Evolutionary conservation across 2,329 filamentous ascomycete genomes (phyloP).

Genomic region (Dactylellina parvicollis): DNA sequence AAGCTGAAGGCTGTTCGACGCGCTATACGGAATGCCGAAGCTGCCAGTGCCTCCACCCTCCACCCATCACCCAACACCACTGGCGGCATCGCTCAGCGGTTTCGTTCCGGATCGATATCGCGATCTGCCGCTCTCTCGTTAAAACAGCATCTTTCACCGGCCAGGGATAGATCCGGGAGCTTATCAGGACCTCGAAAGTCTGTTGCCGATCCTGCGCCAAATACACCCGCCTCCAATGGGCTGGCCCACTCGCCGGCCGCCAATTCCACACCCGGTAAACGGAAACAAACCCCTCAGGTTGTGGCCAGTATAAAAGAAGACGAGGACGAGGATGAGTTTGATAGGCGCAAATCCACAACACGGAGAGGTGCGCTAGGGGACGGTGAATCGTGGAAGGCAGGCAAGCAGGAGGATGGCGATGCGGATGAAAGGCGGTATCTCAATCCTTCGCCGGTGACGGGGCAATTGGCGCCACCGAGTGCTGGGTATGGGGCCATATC

Average conservation of each 20-base stretch:
- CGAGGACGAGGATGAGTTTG: conserved; percentile 33
- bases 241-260: conserved; percentile 2
- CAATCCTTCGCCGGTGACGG: conserved; percentile 18
- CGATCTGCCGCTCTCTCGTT: conserved; percentile 28
- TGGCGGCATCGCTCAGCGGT: conserved; percentile 30
- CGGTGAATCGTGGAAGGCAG: conserved; percentile 9
- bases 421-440: conserved; percentile 32
- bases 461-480: not conserved
- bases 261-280: conserved; percentile 22
- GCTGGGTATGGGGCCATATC: conserved; percentile 36
- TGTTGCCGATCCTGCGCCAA: not conserved
- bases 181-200: not conserved
- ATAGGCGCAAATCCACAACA: conserved; percentile 2
- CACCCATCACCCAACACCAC: conserved; percentile 30
- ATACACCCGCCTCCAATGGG: conserved; percentile 9
- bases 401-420: conserved; percentile 22
- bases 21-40: conserved; percentile 72
- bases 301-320: conserved; percentile 38
- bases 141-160: conserved; percentile 41
- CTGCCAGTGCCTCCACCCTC: conserved; percentile 63
- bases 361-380: not conserved
- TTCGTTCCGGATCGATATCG: conserved; percentile 24
- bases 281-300: conserved; percentile 5
- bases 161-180: conserved; percentile 2
- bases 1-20: conserved; percentile 83